Evolutionary conservation across 495 filamentous ascomycete species (phyloP), one percentile per base, ranked within the genome.

Genomic region (Tirmania nivea): DNA sequence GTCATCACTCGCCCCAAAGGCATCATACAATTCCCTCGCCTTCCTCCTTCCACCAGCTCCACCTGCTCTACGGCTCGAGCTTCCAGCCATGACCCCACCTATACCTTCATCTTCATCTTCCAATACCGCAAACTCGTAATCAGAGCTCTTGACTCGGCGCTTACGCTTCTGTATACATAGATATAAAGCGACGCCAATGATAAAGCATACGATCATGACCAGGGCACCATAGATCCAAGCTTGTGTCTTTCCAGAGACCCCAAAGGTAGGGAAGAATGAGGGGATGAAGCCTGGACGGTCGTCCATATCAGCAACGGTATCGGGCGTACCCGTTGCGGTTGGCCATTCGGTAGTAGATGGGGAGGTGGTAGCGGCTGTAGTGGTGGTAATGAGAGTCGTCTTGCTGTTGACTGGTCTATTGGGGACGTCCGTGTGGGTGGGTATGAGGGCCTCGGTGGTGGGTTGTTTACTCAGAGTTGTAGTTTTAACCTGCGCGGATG

Each of bases 121-220:
- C 34, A 97, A 75, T 60, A 93, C 77, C 65, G 94, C 89, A 57
- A 97, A 97, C 58, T 94, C 88, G 61, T 95, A 97, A 66, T 86
- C 80, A 60, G 90, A 83, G 67, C 80, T 83, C 63, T 81, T 83
- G 51, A 78, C 76, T 36, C 80, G 71, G 37, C 82, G 78, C 68
- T 81, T 84, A 56, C 83, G 77, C 35, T 86, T 80, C 49, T 85
- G 79, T 14, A 87, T 69, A 60, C 75, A 83, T 59, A 92, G 73
- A 69, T 90, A 96, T 35, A 79, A 69, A 39, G 78, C 86, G 8
- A 97, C 71, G 5, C 78, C 83, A 49, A 70, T 69, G 68, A 86
- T 84, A 71, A 97, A 97, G 14, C 83, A 66, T 35, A 88, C 71
- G 59, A 97, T 96, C 36, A 94, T 76, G 16, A 71, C 78, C 20